Conservation (phyloP, 768 basidiomycete species). For the Porpolomopsis calyptriformis region DNA sequence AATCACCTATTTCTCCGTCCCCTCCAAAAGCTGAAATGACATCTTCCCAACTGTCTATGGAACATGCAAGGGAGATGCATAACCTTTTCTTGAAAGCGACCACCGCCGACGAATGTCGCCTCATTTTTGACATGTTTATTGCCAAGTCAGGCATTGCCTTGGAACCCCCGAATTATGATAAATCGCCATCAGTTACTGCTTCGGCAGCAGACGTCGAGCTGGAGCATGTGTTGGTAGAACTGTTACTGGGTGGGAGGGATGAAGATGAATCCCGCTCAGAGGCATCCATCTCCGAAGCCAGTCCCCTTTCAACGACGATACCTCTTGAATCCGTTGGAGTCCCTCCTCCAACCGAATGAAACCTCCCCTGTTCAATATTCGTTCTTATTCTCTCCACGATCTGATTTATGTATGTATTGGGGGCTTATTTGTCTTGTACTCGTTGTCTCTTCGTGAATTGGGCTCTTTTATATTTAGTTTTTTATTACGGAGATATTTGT, state of each 20-base stretch:
- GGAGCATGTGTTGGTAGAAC: conserved; percentile 43
- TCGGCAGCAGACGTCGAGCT: conserved; percentile 23
- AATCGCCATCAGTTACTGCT: conserved; percentile 9
- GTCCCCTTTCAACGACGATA: not conserved
- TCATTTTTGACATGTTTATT: conserved; percentile 77
- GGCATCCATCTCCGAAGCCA: not conserved
- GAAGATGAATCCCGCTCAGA: conserved; percentile 2
- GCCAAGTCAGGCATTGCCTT: conserved; percentile 41
- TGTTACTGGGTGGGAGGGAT: conserved; percentile 26
- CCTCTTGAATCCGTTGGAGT: too few species aligned
- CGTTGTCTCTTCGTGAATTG: too few species aligned
- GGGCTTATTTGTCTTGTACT: too few species aligned
- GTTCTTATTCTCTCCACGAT: too few species aligned
- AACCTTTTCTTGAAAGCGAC: conserved; percentile 57
- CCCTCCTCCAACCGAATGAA: too few species aligned
- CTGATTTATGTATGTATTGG: too few species aligned
- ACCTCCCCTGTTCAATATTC: too few species aligned
- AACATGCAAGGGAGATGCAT: conserved; percentile 56
- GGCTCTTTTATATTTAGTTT: too few species aligned
- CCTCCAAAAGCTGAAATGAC: conserved; percentile 1
- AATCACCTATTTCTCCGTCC: not conserved
- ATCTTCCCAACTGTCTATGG: conserved; percentile 26
- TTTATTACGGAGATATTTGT: too few species aligned
- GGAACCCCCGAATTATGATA: conserved; percentile 22
- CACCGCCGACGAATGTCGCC: conserved; percentile 71